Evolutionary conservation across 164 flowering plant species (phyloP).

Genomic region (Berberis vulgaris): DNA sequence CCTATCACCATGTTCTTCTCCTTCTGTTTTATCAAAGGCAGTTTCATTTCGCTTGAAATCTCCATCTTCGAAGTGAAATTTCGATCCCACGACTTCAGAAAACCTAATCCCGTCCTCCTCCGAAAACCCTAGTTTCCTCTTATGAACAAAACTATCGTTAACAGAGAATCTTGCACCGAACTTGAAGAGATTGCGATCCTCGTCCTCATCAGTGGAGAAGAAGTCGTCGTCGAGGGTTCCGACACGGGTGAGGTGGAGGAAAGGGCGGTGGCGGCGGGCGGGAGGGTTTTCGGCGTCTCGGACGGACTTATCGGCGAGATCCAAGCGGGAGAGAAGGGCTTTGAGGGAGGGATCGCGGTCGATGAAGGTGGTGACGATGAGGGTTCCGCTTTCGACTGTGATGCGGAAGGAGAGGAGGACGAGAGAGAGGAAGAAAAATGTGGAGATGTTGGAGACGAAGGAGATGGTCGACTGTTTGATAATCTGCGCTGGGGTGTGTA

Average conservation of each 20-base stretch:
- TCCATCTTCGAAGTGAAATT: too few relatives aligned
- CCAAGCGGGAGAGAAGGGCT: constrained; percentile 67
- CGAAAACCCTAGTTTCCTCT: constrained; percentile 13
- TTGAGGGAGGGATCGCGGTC: constrained; percentile 70
- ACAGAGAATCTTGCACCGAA: constrained; percentile 12
- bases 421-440: constrained; percentile 62
- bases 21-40: background rate
- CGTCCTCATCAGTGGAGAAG: constrained; percentile 65
- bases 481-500: constrained; percentile 19
- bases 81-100: constrained; percentile 12
- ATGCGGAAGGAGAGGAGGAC: constrained; percentile 70
- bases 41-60: too few relatives aligned
- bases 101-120: constrained; percentile 12
- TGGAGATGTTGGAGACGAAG: constrained; percentile 37
- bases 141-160: constrained; percentile 16
- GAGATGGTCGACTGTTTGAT: constrained; percentile 30
- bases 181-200: constrained; percentile 32
- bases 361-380: constrained; percentile 59
- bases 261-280: constrained; percentile 50
- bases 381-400: constrained; percentile 57
- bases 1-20: background rate
- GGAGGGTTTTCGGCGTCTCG: background rate
- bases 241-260: constrained; percentile 75
- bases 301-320: constrained; percentile 22
- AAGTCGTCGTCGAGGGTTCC: constrained; percentile 86